phyloP scores from a whole-genome alignment of 768 basidiomycete genomes.

The Pholiota molesta region DNA sequence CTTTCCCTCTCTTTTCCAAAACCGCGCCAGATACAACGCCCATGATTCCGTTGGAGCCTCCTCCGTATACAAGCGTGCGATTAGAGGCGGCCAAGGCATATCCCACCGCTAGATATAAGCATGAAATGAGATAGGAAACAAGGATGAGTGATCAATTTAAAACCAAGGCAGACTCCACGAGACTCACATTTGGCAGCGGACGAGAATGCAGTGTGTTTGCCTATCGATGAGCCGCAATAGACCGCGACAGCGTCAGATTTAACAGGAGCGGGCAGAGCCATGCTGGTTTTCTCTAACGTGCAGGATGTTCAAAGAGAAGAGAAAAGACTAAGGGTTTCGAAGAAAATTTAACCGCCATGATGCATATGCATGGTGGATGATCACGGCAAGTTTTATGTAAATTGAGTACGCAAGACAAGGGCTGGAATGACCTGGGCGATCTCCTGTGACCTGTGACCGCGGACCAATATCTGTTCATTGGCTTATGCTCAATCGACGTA shows the following conservation, averaged over 20 bases:
- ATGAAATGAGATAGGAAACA: not conserved
- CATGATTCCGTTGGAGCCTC: constrained; percentile 86
- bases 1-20: constrained; percentile 66
- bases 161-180: not conserved
- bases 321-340: not conserved
- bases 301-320: not conserved
- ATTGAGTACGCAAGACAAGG: too few relatives aligned
- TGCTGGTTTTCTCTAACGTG: not conserved
- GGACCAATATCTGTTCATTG: too few relatives aligned
- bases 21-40: constrained; percentile 73
- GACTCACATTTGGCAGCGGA: constrained; percentile 72
- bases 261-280: not conserved
- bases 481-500: too few relatives aligned
- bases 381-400: too few relatives aligned
- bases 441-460: too few relatives aligned
- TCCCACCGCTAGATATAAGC: constrained; percentile 59
- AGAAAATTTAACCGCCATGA: not conserved
- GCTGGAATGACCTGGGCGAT: too few relatives aligned
- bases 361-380: too few relatives aligned
- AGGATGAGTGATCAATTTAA: not conserved
- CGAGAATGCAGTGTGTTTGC: constrained; percentile 61
- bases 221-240: constrained; percentile 81
- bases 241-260: constrained; percentile 55
- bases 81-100: constrained; percentile 62
- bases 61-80: constrained; percentile 83